These are phyloP conservation scores for Xylaria sp. DNA, from an alignment of 2,329 filamentous ascomycete species.

Conservation along the genomic window DNA sequence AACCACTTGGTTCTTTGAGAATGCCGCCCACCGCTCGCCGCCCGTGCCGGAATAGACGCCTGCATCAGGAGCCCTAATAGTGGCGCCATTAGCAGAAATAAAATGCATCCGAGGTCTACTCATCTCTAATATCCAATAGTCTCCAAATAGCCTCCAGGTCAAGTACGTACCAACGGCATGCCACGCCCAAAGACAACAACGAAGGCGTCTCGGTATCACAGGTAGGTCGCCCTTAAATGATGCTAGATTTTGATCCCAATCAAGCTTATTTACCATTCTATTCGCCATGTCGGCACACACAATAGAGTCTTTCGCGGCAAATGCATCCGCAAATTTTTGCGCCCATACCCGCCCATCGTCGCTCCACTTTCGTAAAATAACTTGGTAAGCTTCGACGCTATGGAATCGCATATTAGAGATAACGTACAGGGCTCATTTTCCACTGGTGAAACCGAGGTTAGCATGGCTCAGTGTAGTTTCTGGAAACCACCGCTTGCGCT, in stretches of 20 bases:
- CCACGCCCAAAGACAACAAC: background rate
- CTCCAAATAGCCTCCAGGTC: too few relatives aligned
- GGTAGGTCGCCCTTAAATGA: background rate
- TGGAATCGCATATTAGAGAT: background rate
- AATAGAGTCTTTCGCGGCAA: background rate
- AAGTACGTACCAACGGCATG: background rate
- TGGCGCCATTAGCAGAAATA: background rate
- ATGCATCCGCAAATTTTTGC: background rate
- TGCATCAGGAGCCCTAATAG: constrained; percentile 3
- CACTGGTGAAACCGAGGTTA: background rate
- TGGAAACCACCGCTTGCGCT: too few relatives aligned
- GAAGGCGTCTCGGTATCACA: background rate
- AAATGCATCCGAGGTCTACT: background rate
- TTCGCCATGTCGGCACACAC: background rate
- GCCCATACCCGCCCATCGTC: background rate
- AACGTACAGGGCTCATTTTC: background rate
- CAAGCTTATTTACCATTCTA: background rate
- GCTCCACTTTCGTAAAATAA: background rate
- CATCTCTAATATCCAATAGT: too few relatives aligned
- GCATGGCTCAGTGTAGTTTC: background rate
- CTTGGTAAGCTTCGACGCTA: background rate
- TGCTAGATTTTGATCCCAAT: background rate
- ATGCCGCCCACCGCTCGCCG: background rate
- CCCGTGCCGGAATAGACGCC: background rate
- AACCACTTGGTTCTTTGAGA: background rate